These are phyloP conservation scores for Ambrosia trifida DNA, from an alignment of 129 eudicot species.

Conservation along the genomic window DNA sequence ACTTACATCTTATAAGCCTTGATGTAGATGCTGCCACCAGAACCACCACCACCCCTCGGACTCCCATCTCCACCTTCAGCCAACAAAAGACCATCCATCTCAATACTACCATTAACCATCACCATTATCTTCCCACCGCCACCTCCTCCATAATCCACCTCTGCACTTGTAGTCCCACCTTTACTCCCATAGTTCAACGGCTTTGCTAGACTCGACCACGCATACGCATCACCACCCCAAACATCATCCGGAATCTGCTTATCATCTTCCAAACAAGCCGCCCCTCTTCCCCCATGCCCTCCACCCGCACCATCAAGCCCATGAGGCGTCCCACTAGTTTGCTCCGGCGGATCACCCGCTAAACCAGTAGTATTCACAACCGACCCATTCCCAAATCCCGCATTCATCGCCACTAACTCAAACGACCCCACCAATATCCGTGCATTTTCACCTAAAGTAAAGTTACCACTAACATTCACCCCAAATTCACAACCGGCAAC, in stretches of 20 bases:
- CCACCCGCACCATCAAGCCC: constrained; percentile 90
- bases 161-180: constrained; percentile 85
- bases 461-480: constrained; percentile 72
- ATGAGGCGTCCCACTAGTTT: constrained; percentile 92
- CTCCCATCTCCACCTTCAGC: constrained; percentile 92
- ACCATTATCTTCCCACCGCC: constrained; percentile 82
- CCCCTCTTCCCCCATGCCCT: constrained; percentile 94
- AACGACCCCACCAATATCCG: constrained; percentile 50
- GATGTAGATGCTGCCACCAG: constrained; percentile 93
- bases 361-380: constrained; percentile 67
- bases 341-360: constrained; percentile 77
- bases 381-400: constrained; percentile 54
- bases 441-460: constrained; percentile 69
- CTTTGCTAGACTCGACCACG: constrained; percentile 57
- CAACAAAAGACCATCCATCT: constrained; percentile 72
- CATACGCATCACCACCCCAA: constrained; percentile 96
- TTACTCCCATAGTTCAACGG: constrained; percentile 90
- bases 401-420: constrained; percentile 57
- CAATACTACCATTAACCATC: constrained; percentile 39
- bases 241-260: constrained; percentile 75
- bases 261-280: constrained; percentile 74
- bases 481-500: constrained; percentile 63
- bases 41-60: constrained; percentile 89
- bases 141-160: constrained; percentile 87
- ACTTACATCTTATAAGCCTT: constrained; percentile 76